A percentile compares a stretch with the other conserved stretches of the same genome.
phyloP scores from a whole-genome alignment of 1,139 yeast genomes.

The Hemisphaericaspora subhashii region DNA sequence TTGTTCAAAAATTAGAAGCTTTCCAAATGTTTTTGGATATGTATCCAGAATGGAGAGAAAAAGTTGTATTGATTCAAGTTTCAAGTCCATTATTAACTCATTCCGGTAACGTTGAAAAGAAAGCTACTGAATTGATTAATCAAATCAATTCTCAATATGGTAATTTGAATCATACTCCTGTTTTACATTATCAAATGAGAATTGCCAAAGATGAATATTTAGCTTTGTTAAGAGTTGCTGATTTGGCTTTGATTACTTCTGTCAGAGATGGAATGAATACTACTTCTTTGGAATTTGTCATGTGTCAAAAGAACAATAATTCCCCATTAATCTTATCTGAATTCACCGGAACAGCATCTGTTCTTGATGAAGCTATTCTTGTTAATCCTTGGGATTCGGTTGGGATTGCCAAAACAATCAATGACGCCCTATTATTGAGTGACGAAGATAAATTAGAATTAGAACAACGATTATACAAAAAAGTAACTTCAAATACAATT shows the following conservation, averaged over 20 bases:
- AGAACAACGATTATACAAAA: constrained; percentile 55
- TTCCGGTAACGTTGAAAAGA: constrained; percentile 64
- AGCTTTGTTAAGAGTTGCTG: constrained; percentile 86
- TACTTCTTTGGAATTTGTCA: constrained; percentile 87
- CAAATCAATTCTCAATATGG: constrained; percentile 86
- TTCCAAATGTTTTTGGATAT: constrained; percentile 79
- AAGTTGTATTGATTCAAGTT: constrained; percentile 88
- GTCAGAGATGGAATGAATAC: constrained; percentile 97
- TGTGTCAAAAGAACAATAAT: constrained; percentile 73
- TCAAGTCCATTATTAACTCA: constrained; percentile 73
- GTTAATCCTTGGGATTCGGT: constrained; percentile 98
- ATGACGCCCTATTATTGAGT: constrained; percentile 61
- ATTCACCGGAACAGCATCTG: constrained; percentile 88
- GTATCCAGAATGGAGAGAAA: constrained; percentile 90
- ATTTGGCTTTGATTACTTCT: constrained; percentile 83
- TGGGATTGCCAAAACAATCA: constrained; percentile 83
- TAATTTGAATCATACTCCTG: constrained; percentile 74
- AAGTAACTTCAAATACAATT: constrained; percentile 70
- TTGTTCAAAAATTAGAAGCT: constrained; percentile 77
- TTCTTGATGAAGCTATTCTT: constrained; percentile 73
- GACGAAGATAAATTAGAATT: constrained; percentile 38
- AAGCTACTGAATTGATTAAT: constrained; percentile 75
- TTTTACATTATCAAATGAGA: constrained; percentile 88
- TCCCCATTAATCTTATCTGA: constrained; percentile 86
- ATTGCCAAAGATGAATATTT: constrained; percentile 86